Conservation (phyloP, 371 early-diverging fungal species). For the Actinomortierella ambigua region DNA sequence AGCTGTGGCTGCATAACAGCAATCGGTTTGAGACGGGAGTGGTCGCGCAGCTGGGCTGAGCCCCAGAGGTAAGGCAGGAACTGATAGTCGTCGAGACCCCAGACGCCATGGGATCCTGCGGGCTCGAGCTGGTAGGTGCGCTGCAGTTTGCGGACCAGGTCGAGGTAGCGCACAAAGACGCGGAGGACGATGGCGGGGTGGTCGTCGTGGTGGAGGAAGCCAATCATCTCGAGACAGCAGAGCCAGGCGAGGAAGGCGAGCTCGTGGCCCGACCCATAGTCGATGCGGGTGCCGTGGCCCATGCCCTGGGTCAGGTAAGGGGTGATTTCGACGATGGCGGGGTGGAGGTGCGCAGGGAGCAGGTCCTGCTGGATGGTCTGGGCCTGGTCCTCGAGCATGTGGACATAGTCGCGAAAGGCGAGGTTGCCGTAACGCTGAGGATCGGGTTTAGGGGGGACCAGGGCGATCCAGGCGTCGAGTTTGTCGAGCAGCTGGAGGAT, state of each 20-base stretch:
- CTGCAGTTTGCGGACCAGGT: constrained; percentile 84
- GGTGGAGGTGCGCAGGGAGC: constrained; percentile 50
- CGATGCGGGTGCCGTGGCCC: constrained; percentile 95
- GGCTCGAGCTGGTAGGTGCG: constrained; percentile 94
- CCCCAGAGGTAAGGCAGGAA: constrained; percentile 98
- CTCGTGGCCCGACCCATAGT: constrained; percentile 99
- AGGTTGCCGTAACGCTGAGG: constrained; percentile 83
- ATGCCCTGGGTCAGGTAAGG: constrained; percentile 86
- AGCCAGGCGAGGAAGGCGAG: constrained; percentile 94
- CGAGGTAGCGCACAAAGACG: constrained; percentile 88
- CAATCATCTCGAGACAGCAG: constrained; percentile 73
- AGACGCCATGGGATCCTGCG: constrained; percentile 98
- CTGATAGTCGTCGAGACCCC: constrained; percentile 99
- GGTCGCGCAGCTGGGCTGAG: constrained; percentile 80
- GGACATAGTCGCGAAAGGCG: constrained; percentile 72
- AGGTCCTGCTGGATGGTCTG: constrained; percentile 38
- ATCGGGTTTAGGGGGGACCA: constrained; percentile 74
- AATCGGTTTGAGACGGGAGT: constrained; percentile 72
- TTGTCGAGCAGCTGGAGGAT: constrained; percentile 66
- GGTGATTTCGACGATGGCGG: constrained; percentile 69
- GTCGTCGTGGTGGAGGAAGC: constrained; percentile 63
- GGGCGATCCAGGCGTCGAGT: constrained; percentile 74
- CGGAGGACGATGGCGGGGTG: constrained; percentile 71
- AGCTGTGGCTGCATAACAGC: constrained; percentile 71
- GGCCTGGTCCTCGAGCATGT: constrained; percentile 54